phyloP scores from a whole-genome alignment of 169 alveolate genomes.

The Babesia ovata region DNA sequence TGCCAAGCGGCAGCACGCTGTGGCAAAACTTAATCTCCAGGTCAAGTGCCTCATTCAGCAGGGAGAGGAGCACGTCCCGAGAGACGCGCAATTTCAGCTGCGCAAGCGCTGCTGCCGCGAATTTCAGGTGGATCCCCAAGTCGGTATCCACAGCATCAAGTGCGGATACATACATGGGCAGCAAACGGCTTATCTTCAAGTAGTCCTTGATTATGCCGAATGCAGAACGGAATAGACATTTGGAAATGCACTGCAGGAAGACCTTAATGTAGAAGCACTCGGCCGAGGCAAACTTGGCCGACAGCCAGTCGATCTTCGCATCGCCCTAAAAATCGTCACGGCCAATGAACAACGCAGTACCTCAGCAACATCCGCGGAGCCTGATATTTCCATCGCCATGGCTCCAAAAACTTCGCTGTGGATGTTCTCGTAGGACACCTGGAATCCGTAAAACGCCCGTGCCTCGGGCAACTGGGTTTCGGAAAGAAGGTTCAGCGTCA shows the following conservation, averaged over 20 bases:
- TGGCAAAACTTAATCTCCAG: slow-evolving; percentile 45
- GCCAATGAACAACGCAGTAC: slow-evolving; percentile 8
- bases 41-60: slow-evolving; percentile 34
- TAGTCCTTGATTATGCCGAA: slow-evolving; percentile 31
- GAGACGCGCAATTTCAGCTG: slow-evolving; percentile 31
- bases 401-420: slow-evolving; percentile 86
- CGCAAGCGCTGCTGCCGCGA: slow-evolving; percentile 33
- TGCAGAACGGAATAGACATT: slow-evolving; percentile 31
- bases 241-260: slow-evolving; percentile 34
- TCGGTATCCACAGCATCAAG: slow-evolving; percentile 44
- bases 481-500: slow-evolving; percentile 83
- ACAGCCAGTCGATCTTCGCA: slow-evolving; percentile 57
- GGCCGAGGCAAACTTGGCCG: slow-evolving; percentile 6
- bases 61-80: slow-evolving; percentile 8
- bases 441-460: slow-evolving; percentile 92
- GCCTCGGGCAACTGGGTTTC: slow-evolving; percentile 92
- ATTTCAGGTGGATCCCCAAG: slow-evolving; percentile 45
- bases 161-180: slow-evolving; percentile 44
- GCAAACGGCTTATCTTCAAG: slow-evolving; percentile 12
- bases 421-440: slow-evolving; percentile 91
- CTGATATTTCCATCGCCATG: slow-evolving; percentile 66
- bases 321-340: slow-evolving; percentile 15
- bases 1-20: slow-evolving; percentile 42
- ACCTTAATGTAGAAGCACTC: slow-evolving; percentile 41
- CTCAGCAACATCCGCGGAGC: slow-evolving; percentile 18